Percentiles rank a stretch among this genome's conserved stretches.
Evolutionary conservation across 139 green algal species (phyloP).

Genomic region (Coccomyxa sp.): DNA sequence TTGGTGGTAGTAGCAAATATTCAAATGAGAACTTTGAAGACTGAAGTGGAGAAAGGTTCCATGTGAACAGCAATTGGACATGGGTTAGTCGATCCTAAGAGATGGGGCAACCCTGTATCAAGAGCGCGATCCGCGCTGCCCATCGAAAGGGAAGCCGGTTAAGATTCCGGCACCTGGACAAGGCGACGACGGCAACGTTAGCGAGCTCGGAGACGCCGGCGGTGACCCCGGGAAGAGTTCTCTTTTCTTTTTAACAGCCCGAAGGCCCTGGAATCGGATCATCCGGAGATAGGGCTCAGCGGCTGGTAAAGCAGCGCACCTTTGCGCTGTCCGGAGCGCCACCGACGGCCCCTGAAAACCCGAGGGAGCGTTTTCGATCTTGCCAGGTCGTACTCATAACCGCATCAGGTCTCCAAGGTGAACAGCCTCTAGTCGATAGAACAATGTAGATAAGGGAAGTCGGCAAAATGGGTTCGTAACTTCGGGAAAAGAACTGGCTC

Average conservation of each 20-base stretch:
- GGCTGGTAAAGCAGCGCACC: slow-evolving; percentile 80
- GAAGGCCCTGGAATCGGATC: slow-evolving; percentile 83
- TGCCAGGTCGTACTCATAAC: slow-evolving; percentile 89
- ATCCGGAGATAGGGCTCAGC: slow-evolving; percentile 83
- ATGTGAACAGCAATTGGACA: slow-evolving; percentile 96
- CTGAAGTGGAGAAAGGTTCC: slow-evolving; percentile 90
- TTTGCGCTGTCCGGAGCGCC: slow-evolving; percentile 82
- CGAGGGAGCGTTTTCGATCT: slow-evolving; percentile 70
- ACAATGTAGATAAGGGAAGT: slow-evolving; percentile 96
- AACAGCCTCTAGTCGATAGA: slow-evolving; percentile 94
- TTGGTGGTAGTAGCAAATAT: slow-evolving; percentile 96
- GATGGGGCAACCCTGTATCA: slow-evolving; percentile 85
- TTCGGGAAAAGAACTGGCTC: slow-evolving; percentile 95
- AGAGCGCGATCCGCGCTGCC: slow-evolving; percentile 66
- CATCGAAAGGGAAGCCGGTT: slow-evolving; percentile 90
- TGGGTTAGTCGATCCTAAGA: slow-evolving; percentile 93
- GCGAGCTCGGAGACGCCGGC: slow-evolving; percentile 32
- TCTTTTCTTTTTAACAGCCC: slow-evolving; percentile 94
- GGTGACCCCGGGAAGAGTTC: slow-evolving; percentile 84
- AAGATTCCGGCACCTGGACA: slow-evolving; percentile 91
- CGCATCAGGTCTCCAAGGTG: slow-evolving; percentile 96
- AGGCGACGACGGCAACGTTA: slow-evolving; percentile 19
- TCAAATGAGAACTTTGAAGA: slow-evolving; percentile 93
- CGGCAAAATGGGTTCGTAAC: slow-evolving; percentile 95
- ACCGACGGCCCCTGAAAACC: slow-evolving; percentile 88